Conservation (phyloP, 768 basidiomycete species). For the Boletus fagicola region DNA sequence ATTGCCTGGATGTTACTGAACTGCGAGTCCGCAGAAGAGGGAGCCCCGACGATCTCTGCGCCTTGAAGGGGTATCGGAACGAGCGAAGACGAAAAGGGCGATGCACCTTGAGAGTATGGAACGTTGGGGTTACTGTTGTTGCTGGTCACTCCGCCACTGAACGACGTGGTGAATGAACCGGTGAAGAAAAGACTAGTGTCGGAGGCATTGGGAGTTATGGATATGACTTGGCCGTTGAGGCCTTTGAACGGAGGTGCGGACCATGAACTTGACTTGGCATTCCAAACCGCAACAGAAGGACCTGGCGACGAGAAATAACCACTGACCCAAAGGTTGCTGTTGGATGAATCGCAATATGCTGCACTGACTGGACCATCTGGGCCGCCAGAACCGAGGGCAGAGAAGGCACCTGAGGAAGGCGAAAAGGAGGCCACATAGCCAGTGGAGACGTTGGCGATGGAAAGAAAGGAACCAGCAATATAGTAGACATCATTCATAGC, state of each 20-base stretch:
- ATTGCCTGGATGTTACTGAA: slow-evolving; percentile 67
- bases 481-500: slow-evolving; percentile 66
- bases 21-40: slow-evolving; percentile 56
- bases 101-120: slow-evolving; percentile 76
- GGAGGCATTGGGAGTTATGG: slow-evolving; percentile 74
- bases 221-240: slow-evolving; percentile 64
- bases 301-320: slow-evolving; percentile 71
- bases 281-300: slow-evolving; percentile 69
- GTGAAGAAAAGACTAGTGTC: slow-evolving; percentile 78
- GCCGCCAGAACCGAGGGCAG: slow-evolving; percentile 62
- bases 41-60: slow-evolving; percentile 56
- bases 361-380: slow-evolving; percentile 74
- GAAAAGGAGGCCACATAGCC: slow-evolving; percentile 78
- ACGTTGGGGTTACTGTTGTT: slow-evolving; percentile 83
- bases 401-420: slow-evolving; percentile 53
- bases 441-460: slow-evolving; percentile 57
- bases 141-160: slow-evolving; percentile 48
- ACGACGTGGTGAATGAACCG: slow-evolving; percentile 82
- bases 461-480: slow-evolving; percentile 80
- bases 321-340: slow-evolving; percentile 72
- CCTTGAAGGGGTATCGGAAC: slow-evolving; percentile 72
- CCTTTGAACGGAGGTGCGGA: slow-evolving; percentile 78
- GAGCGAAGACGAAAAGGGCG: slow-evolving; percentile 86
- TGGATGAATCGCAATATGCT: slow-evolving; percentile 71
- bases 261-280: slow-evolving; percentile 65